Evolutionary conservation across 1,284 basidiomycete genomes (phyloP).

Genomic region (Mycena citricolor): DNA sequence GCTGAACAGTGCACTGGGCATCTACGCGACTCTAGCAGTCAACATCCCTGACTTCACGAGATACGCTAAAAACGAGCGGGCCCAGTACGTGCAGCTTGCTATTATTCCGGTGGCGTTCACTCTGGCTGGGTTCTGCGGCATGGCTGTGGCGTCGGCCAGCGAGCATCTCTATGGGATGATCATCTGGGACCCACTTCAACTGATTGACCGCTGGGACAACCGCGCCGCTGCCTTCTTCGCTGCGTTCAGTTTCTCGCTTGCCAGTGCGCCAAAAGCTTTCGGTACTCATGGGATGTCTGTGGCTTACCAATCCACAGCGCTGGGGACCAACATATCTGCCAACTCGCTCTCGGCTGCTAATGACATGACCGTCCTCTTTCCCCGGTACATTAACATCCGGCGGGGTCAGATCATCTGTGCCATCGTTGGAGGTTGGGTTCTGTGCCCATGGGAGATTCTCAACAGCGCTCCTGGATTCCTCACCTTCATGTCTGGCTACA

Average conservation of each 20-base stretch:
- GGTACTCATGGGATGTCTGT: not conserved
- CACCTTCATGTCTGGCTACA: constrained; percentile 67
- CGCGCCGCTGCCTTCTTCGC: constrained; percentile 80
- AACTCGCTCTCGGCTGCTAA: constrained; percentile 79
- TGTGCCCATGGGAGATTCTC: constrained; percentile 62
- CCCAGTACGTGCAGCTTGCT: constrained; percentile 66
- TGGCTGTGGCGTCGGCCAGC: constrained; percentile 70
- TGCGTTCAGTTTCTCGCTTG: constrained; percentile 63
- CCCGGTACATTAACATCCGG: constrained; percentile 72
- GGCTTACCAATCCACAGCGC: constrained; percentile 28
- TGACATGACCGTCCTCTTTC: constrained; percentile 68
- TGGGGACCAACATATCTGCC: constrained; percentile 76
- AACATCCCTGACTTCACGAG: constrained; percentile 77
- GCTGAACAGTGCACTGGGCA: constrained; percentile 67
- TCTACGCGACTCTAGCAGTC: constrained; percentile 63
- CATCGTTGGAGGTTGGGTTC: constrained; percentile 66
- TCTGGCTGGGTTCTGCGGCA: constrained; percentile 48
- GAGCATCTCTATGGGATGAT: constrained; percentile 58
- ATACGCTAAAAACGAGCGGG: constrained; percentile 60
- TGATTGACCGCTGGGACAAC: constrained; percentile 72
- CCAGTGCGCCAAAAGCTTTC: constrained; percentile 34
- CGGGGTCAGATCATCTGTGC: constrained; percentile 75
- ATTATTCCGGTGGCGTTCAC: constrained; percentile 75
- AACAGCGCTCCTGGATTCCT: constrained; percentile 50
- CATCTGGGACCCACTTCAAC: constrained; percentile 48